Percentiles rank a stretch among this genome's conserved stretches.
Evolutionary conservation across 2,329 filamentous ascomycete species (phyloP).

Genomic region (Phyllosticta citrichinensis): DNA sequence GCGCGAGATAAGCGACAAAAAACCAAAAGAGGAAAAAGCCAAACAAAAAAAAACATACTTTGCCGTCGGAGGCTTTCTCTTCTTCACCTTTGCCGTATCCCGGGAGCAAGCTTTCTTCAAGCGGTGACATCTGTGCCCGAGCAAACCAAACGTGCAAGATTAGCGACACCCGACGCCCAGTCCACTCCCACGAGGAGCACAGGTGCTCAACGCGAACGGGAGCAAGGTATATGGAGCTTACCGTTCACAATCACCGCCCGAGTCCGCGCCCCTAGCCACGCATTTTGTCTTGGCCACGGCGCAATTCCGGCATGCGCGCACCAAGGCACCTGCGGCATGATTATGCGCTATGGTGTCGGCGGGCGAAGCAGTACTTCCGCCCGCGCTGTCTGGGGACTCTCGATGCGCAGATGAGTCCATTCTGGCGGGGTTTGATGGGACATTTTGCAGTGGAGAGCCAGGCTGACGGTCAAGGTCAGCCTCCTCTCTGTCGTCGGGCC

Average conservation of each 20-base stretch:
- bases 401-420: not conserved
- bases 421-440: not conserved
- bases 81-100: slow-evolving; percentile 5
- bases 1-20: not conserved
- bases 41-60: slow-evolving; percentile 6
- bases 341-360: not conserved
- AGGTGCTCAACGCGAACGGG: not conserved
- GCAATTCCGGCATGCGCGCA: slow-evolving; percentile 8
- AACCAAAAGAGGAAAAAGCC: not conserved
- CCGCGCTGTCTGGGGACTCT: not conserved
- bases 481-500: not conserved
- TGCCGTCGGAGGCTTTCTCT: slow-evolving; percentile 9
- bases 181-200: not conserved
- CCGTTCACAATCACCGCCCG: slow-evolving; percentile 9
- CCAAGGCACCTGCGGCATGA: not conserved
- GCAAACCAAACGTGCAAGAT: not conserved
- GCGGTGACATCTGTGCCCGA: slow-evolving; percentile 1
- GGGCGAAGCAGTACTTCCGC: not conserved
- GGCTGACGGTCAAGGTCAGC: not conserved
- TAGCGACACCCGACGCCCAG: not conserved
- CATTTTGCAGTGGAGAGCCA: not conserved
- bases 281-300: slow-evolving; percentile 11
- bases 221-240: not conserved
- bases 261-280: not conserved
- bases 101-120: slow-evolving; percentile 3